Percentiles rank a stretch among this genome's conserved stretches.
Conservation (phyloP, 2,329 filamentous ascomycete genomes). For the Gliomastix tumulicola region DNA sequence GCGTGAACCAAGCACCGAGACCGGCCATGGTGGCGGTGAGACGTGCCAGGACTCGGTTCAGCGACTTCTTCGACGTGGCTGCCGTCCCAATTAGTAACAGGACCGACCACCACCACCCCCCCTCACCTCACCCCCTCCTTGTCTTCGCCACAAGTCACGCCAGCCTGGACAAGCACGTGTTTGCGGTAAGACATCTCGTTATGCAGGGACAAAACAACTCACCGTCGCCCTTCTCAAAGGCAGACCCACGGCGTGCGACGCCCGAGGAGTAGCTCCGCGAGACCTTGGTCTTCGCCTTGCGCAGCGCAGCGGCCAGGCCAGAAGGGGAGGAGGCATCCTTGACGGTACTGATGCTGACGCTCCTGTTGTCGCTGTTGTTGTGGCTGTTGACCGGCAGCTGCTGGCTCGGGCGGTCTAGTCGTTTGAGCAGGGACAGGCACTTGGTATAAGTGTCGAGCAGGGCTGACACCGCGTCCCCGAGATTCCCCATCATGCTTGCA, state of each 20-base stretch:
- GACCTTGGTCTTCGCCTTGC: conserved; percentile 24
- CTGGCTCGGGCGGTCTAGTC: no score
- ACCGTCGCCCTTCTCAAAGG: conserved; percentile 42
- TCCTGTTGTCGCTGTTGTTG: conserved; percentile 12
- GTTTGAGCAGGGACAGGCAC: conserved; percentile 34
- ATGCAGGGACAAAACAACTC: conserved; percentile 14
- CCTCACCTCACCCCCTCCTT: no score
- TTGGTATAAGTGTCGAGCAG: conserved; percentile 41
- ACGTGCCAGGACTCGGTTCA: conserved; percentile 32
- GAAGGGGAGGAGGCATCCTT: no score
- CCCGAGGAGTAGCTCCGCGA: conserved; percentile 32
- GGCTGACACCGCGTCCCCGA: conserved; percentile 33
- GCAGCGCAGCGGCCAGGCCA: not conserved
- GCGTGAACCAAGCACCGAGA: no score
- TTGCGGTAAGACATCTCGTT: no score
- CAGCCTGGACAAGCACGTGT: no score
- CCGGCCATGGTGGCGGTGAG: conserved; percentile 20
- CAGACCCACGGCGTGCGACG: conserved; percentile 29
- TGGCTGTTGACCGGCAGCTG: conserved; percentile 16
- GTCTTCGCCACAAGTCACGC: no score
- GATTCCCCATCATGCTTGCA: conserved; percentile 33
- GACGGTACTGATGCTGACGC: no score
- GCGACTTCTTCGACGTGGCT: conserved; percentile 29
- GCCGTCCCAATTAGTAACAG: not conserved
- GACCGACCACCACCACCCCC: no score